Percentiles rank a stretch among this genome's conserved stretches.
Conservation (phyloP, 176 grass and related monocot species). For the Dactylis glomerata region DNA sequence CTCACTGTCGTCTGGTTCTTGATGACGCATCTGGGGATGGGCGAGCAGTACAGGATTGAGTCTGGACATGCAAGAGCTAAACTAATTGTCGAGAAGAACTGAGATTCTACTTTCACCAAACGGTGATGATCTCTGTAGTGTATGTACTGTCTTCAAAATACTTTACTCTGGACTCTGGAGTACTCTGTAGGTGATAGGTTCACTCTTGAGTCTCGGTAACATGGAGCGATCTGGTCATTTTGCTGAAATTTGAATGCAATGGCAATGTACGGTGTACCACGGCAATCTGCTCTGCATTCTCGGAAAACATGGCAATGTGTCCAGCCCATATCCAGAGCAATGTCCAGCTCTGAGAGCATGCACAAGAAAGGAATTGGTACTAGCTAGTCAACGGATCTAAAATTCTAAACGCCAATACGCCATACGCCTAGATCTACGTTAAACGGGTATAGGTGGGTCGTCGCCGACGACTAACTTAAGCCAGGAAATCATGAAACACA, state of each 20-base stretch:
- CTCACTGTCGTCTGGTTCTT: slow-evolving; percentile 63
- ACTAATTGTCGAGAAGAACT: slow-evolving; percentile 42
- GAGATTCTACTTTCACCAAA: not conserved
- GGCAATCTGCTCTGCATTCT: too few species aligned
- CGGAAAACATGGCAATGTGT: too few species aligned
- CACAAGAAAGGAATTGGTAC: not conserved
- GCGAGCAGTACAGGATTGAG: slow-evolving; percentile 48
- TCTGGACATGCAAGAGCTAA: slow-evolving; percentile 51
- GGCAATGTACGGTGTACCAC: not conserved
- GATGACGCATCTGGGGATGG: slow-evolving; percentile 43
- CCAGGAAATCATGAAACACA: slow-evolving; percentile 29
- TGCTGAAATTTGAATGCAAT: not conserved
- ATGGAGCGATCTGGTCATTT: not conserved
- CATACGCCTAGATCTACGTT: not conserved
- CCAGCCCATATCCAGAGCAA: not conserved
- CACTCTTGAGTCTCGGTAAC: not conserved
- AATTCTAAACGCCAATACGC: too few species aligned
- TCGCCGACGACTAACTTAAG: slow-evolving; percentile 10
- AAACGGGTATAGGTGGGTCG: not conserved
- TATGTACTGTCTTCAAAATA: not conserved
- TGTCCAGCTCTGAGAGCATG: too few species aligned
- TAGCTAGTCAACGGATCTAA: slow-evolving; percentile 18
- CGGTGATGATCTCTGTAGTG: not conserved
- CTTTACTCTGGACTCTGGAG: not conserved
- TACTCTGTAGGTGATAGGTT: too few species aligned